Percentiles rank a stretch among this genome's conserved stretches.
These are phyloP conservation scores for Quaeritorhiza haematococci DNA, from an alignment of 371 early-diverging fungal genomes.

Conservation along the genomic window DNA sequence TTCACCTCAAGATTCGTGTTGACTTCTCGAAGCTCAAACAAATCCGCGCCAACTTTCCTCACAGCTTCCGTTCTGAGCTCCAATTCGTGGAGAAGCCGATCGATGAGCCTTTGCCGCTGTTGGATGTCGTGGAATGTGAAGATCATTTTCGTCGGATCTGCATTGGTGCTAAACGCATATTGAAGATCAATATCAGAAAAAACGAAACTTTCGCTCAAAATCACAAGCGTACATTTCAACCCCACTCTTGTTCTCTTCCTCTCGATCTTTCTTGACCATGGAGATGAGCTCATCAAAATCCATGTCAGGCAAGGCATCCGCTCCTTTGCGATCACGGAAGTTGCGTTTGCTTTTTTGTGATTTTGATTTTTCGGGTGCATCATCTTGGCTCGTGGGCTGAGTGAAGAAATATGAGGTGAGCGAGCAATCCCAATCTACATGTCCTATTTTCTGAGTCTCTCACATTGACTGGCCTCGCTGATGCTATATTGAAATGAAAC, in stretches of 20 bases:
- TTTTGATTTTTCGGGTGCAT: too few relatives aligned
- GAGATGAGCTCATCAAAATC: constrained; percentile 6
- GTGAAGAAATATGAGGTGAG: too few relatives aligned
- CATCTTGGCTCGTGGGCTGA: too few relatives aligned
- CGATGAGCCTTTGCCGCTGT: constrained; percentile 28
- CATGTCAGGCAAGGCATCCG: constrained; percentile 5
- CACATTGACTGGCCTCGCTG: too few relatives aligned
- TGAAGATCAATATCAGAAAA: constrained; percentile 1
- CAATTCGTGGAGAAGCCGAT: constrained; percentile 30
- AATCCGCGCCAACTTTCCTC: constrained; percentile 30
- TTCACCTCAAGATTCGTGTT: constrained; percentile 21
- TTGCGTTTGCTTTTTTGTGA: too few relatives aligned
- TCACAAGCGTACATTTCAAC: neutral
- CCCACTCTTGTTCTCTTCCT: neutral
- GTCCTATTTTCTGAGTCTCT: too few relatives aligned
- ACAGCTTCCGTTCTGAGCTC: constrained; percentile 24
- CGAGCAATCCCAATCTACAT: too few relatives aligned
- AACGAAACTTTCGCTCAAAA: too few relatives aligned
- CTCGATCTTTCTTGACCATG: constrained; percentile 4
- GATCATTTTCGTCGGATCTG: constrained; percentile 6
- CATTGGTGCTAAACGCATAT: constrained; percentile 5
- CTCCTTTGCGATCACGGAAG: neutral
- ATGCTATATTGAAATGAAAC: too few relatives aligned
- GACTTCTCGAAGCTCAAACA: constrained; percentile 17
- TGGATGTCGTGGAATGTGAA: constrained; percentile 15